Base-by-base conservation (phyloP, 2,329 filamentous ascomycete species). In the Talaromyces sp. region DNA sequence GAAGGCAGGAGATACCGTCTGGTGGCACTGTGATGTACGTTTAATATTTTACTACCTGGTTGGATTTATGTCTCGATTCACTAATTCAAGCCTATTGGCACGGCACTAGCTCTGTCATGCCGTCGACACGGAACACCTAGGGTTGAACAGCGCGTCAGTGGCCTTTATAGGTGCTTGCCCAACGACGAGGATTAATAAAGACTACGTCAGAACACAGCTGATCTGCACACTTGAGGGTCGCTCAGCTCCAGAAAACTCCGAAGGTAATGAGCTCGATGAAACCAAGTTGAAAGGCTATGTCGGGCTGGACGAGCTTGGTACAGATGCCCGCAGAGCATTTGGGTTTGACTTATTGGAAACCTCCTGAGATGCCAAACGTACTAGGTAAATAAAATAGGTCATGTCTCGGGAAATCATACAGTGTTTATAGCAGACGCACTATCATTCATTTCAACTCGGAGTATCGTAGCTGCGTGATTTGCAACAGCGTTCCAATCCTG, bases 171-270 rank as follows among this genome's bases (percentile, higher is more conserved):
- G 16, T n/a, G 13, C 39, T 19, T n/a, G 39, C 39, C 39, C 39
- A 3, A 43, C 39, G 39, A 43, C 39, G 16, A 43, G 7, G 39
- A 7, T 43, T 43, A 75, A 74, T 62, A 72, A 70, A 50, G 60
- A 22, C 4, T 75, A 76, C 43, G 65, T 41, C 83, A 85, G 68
- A 84, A 81, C 79, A 75, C 80, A 11, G 79, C 81, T 74, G 76
- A 81, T 22, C 82, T 83, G 27, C 76, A 83, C 2, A 80, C 82
- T 6, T 82, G 84, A 69, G 78, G 83, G 47, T 77, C 84, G 72
- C 80, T 84, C 66, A 84, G 85, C 65, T 77, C 70, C 62, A 70
- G 71, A 66, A 59, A 73, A 62, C 24, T 19, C 19, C 2, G 16
- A 50, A 35, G 60, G 45, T n/a, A 33, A 43, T 13, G 31, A 39